Evolutionary conservation across 176 grass and related monocot species (phyloP).

Genomic region (Rhynchospora breviuscula): DNA sequence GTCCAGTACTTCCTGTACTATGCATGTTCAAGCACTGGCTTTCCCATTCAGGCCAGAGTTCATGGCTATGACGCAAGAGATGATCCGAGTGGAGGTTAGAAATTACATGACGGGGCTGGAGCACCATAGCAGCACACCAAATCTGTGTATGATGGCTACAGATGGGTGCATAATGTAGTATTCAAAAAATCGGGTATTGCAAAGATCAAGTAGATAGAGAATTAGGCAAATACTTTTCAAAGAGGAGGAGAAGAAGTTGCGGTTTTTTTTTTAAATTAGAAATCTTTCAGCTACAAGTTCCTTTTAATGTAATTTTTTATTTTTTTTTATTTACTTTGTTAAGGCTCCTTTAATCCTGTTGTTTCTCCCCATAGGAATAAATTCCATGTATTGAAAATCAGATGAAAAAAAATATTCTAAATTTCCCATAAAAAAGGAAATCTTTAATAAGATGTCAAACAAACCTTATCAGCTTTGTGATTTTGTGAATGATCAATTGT

Average conservation of each 20-base stretch:
- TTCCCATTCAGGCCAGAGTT: constrained; percentile 45
- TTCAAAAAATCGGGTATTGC: too few relatives aligned
- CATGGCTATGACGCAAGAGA: constrained; percentile 70
- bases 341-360: constrained; percentile 2
- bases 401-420: not conserved
- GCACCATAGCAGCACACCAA: not conserved
- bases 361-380: constrained; percentile 1
- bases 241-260: constrained; percentile 12
- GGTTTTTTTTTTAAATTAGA: not conserved
- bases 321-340: not conserved
- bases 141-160: constrained; percentile 17
- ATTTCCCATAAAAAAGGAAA: not conserved
- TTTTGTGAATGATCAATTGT: too few relatives aligned
- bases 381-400: constrained; percentile 4
- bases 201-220: too few relatives aligned
- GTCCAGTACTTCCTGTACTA: not conserved
- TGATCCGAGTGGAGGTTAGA: constrained; percentile 82
- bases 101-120: constrained; percentile 66
- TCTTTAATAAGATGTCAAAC: not conserved
- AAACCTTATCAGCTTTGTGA: too few relatives aligned
- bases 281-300: constrained; percentile 16
- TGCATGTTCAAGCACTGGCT: not conserved
- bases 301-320: constrained; percentile 4
- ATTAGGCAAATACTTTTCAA: not conserved
- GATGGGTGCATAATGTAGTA: too few relatives aligned